Evolutionary conservation across 2,329 filamentous ascomycete species (phyloP).

Genomic region (Balansia obtecta): DNA sequence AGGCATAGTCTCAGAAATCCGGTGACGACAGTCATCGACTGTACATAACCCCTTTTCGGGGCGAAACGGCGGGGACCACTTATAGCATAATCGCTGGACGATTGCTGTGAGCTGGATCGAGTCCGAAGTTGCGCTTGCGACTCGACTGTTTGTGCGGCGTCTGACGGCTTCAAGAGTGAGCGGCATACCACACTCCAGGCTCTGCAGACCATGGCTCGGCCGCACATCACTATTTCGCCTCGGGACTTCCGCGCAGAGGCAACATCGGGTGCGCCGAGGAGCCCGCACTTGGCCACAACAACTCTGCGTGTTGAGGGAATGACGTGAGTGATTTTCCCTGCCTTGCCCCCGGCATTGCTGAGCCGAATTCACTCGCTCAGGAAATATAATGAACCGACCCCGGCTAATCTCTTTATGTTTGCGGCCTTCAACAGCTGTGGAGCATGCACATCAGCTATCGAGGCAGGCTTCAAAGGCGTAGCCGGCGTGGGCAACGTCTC

Average conservation of each 20-base stretch:
- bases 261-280: constrained; percentile 16
- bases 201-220: constrained; percentile 33
- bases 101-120: not conserved
- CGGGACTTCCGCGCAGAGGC: constrained; percentile 20
- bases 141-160: not conserved
- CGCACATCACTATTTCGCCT: constrained; percentile 34
- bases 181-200: not conserved
- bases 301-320: constrained; percentile 85
- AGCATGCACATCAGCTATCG: constrained; percentile 89
- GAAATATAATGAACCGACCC: not conserved
- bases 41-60: not conserved
- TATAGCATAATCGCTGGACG: not conserved
- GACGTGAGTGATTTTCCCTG: constrained; percentile 41
- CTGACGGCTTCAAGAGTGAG: not conserved
- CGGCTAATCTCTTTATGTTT: not conserved
- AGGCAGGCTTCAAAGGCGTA: constrained; percentile 75
- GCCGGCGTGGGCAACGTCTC: constrained; percentile 76
- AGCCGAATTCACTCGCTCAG: constrained; percentile 19
- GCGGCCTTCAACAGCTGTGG: constrained; percentile 54
- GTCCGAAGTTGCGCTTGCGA: not conserved
- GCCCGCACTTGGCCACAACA: constrained; percentile 70
- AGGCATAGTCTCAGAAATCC: constrained; percentile 2
- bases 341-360: constrained; percentile 11
- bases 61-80: not conserved
- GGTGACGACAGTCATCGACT: constrained; percentile 1